Evolutionary conservation across 23 red algal genomes (phyloP), one percentile per base, ranked within the genome.

Genomic region (Agarophyton chilense): DNA sequence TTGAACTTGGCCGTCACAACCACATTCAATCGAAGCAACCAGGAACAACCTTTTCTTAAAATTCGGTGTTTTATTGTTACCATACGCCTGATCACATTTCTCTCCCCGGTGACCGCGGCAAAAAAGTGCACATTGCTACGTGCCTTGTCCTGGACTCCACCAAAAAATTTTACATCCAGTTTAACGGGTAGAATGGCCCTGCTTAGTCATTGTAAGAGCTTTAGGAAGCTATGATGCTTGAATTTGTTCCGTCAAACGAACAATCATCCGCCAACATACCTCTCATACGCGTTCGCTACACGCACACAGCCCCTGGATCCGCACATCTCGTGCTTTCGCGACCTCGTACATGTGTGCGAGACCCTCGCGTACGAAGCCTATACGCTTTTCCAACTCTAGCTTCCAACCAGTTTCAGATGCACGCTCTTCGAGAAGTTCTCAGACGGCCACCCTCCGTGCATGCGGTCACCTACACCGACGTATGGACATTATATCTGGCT

Each of bases 181-280:
- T n/a, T n/a, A n/a, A n/a, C n/a, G n/a, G n/a, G n/a, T n/a, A n/a
- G n/a, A n/a, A n/a, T n/a, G n/a, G n/a, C n/a, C n/a, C n/a, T n/a
- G n/a, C n/a, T n/a, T n/a, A n/a, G n/a, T n/a, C n/a, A n/a, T 33
- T 70, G 10, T 2, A 70, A 1, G 64, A 70, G n/a, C 34, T 70
- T 7, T 7, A 70, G 64, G 3, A 29, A 4, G 64, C 64, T 17
- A 70, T 70, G 64, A 7, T 70, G 9, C 40, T 33, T 21, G 33
- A 70, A 70, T 70, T 70, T 42, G 64, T 70, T 17, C 64, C 35
- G 1, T 29, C 64, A 2, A 70, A 70, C 64, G 64, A 70, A 42
- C 36, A 29, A 13, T 29, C 64, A 22, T 33, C 40, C 2, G 64
- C 3, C 5, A 29, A 6, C 13, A 33, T 70, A 0, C 64, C 10